Evolutionary conservation across 2,329 filamentous ascomycete genomes (phyloP).

Genomic region (Sclerotinia spermophila): DNA sequence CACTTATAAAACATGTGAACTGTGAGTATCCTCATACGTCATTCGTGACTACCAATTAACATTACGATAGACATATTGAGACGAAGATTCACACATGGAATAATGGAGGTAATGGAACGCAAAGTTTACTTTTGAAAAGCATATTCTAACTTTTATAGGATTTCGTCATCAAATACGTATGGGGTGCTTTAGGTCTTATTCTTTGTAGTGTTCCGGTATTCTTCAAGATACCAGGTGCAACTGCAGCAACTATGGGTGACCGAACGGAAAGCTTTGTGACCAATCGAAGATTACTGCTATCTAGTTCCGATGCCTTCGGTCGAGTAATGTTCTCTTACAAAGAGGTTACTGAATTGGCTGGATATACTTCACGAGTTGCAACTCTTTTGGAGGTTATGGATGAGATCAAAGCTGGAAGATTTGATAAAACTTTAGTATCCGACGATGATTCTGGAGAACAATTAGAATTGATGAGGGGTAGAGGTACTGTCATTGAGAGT

Average conservation of each 20-base stretch:
- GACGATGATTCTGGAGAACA: constrained; percentile 80
- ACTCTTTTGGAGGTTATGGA: constrained; percentile 90
- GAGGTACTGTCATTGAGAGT: constrained; percentile 79
- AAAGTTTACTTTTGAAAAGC: neutral
- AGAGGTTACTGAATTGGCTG: constrained; percentile 92
- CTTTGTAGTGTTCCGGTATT: constrained; percentile 96
- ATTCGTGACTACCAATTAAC: constrained; percentile 8
- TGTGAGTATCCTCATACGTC: constrained; percentile 24
- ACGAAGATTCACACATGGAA: constrained; percentile 89
- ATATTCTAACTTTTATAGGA: constrained; percentile 46
- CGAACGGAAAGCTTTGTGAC: constrained; percentile 80
- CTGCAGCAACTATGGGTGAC: constrained; percentile 60
- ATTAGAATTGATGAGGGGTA: constrained; percentile 74
- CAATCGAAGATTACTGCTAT: constrained; percentile 85
- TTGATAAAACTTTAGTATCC: constrained; percentile 94
- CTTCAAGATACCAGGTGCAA: constrained; percentile 76
- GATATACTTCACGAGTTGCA: constrained; percentile 89
- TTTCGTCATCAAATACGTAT: constrained; percentile 99
- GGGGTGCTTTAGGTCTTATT: constrained; percentile 87
- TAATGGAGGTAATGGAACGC: constrained; percentile 66
- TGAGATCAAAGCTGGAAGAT: constrained; percentile 83
- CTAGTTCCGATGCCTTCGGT: constrained; percentile 91
- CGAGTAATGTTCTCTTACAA: constrained; percentile 98
- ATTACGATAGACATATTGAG: constrained; percentile 67
- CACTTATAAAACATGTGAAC: constrained; percentile 98